These are phyloP conservation scores for Carex scoparia DNA, from an alignment of 176 grass and related monocot genomes.

Conservation along the genomic window DNA sequence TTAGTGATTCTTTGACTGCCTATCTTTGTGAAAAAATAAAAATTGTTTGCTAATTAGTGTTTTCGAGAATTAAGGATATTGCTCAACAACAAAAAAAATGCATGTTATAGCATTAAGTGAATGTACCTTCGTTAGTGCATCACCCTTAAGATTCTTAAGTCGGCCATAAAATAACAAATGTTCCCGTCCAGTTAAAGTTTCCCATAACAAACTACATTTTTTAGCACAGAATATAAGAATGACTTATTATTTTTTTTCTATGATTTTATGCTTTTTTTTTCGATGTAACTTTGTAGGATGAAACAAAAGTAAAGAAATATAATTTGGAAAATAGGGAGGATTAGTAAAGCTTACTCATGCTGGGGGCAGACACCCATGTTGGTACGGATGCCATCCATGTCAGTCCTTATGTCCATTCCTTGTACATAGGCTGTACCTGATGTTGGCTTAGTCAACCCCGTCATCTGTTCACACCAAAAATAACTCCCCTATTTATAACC, in stretches of 20 bases:
- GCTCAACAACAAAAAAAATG: background rate
- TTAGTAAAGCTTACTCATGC: constrained; percentile 54
- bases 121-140: constrained; percentile 1
- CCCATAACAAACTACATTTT: constrained; percentile 79
- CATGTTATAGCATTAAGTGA: background rate
- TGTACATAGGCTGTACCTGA: constrained; percentile 74
- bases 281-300: too few species aligned
- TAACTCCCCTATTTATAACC: background rate
- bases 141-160: constrained; percentile 78
- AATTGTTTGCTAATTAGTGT: background rate
- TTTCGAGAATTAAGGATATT: background rate
- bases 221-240: background rate
- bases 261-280: too few species aligned
- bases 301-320: background rate
- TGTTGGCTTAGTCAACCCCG: constrained; percentile 47
- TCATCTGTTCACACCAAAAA: constrained; percentile 49
- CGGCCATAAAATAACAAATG: constrained; percentile 83
- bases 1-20: constrained; percentile 47
- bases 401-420: constrained; percentile 63
- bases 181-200: constrained; percentile 62
- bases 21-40: background rate
- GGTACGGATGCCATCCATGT: constrained; percentile 69
- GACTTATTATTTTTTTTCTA: background rate
- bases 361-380: constrained; percentile 82
- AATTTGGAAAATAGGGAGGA: background rate